phyloP scores from a whole-genome alignment of 306 rosid species.

The Quercus bicolor region DNA sequence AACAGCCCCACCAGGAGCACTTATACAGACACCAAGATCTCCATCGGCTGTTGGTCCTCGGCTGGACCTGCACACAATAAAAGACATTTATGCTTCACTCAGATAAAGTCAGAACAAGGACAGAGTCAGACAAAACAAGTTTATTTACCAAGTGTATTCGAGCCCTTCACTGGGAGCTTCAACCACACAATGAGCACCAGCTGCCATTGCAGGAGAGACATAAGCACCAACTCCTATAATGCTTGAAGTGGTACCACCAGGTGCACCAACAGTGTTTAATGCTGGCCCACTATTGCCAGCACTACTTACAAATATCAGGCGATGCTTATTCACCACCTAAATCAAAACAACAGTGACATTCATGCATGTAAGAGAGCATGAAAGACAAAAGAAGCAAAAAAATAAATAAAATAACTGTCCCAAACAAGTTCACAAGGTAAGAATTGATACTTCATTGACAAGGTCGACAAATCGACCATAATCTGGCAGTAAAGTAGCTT shows the following conservation, averaged over 20 bases:
- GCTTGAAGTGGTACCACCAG: constrained; percentile 95
- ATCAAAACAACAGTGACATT: constrained; percentile 22
- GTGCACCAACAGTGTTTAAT: constrained; percentile 97
- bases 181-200: constrained; percentile 93
- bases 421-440: constrained; percentile 22
- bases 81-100: constrained; percentile 13
- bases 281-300: constrained; percentile 99
- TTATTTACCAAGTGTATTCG: constrained; percentile 87
- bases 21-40: constrained; percentile 85
- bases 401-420: neutral
- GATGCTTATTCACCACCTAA: constrained; percentile 88
- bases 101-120: constrained; percentile 13
- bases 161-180: constrained; percentile 93
- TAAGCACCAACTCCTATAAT: constrained; percentile 96
- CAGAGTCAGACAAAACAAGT: constrained; percentile 14
- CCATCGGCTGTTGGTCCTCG: constrained; percentile 99
- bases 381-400: constrained; percentile 13
- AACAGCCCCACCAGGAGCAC: constrained; percentile 99
- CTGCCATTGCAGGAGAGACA: constrained; percentile 98
- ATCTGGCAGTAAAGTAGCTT: constrained; percentile 81
- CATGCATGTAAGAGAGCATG: constrained; percentile 21
- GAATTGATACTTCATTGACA: constrained; percentile 66
- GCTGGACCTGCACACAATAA: constrained; percentile 77
- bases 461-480: constrained; percentile 99
- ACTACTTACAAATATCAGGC: constrained; percentile 84